A percentile compares a stretch with the other conserved stretches of the same genome.
Conservation (phyloP, 495 filamentous ascomycete species). For the Aspergillus incahuasiensis region DNA sequence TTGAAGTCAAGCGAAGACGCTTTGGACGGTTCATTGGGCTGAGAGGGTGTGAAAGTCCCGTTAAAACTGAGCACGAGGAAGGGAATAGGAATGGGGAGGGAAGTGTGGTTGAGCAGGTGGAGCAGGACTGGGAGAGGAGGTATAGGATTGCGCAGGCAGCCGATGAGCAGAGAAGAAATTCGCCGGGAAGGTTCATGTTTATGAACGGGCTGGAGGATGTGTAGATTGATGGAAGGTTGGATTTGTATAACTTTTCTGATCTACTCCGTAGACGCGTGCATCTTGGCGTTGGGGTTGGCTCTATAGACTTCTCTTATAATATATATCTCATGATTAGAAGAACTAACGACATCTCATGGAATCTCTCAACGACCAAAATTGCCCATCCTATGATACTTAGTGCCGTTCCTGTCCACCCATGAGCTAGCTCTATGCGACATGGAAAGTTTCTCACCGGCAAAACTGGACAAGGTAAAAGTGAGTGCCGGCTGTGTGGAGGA, state of each 20-base stretch:
- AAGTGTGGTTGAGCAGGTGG: neutral
- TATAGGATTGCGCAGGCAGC: neutral
- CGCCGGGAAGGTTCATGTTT: neutral
- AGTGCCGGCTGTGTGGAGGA: neutral
- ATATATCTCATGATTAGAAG: too few relatives aligned
- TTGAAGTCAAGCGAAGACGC: conserved; percentile 56
- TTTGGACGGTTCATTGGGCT: conserved; percentile 68
- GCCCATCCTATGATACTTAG: too few relatives aligned
- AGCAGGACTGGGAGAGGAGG: conserved; percentile 5
- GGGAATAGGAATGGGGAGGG: neutral
- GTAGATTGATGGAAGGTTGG: neutral
- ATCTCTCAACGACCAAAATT: too few relatives aligned
- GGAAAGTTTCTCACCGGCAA: neutral
- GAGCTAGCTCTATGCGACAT: neutral
- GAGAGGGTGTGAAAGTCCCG: conserved; percentile 53
- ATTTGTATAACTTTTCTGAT: too few relatives aligned
- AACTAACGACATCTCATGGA: too few relatives aligned
- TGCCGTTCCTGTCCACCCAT: too few relatives aligned
- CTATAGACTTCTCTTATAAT: too few relatives aligned
- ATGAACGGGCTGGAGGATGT: neutral
- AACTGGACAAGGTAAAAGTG: neutral
- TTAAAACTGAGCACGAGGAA: neutral
- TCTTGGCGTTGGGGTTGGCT: too few relatives aligned
- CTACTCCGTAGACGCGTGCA: too few relatives aligned
- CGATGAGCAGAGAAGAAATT: neutral